Conservation (phyloP, 1,284 basidiomycete genomes). For the Malassezia obtusa region DNA sequence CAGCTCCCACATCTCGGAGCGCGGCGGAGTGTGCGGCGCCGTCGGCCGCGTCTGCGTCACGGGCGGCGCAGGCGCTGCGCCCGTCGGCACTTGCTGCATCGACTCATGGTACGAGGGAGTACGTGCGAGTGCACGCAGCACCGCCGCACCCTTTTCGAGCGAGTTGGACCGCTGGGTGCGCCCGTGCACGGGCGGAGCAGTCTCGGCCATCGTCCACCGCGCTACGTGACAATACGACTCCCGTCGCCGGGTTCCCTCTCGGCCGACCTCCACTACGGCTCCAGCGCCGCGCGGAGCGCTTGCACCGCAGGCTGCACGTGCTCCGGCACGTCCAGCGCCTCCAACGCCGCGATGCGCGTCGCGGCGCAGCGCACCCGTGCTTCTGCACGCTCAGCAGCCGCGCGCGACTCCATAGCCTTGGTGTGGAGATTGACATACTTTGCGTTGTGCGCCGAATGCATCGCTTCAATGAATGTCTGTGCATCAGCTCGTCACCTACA, state of each 20-base stretch:
- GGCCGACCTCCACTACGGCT: neutral
- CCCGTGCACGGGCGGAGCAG: neutral
- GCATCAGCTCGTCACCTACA: too few relatives aligned
- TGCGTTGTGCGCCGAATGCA: too few relatives aligned
- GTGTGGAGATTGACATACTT: too few relatives aligned
- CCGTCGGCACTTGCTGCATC: too few relatives aligned
- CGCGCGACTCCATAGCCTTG: too few relatives aligned
- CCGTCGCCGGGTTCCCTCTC: neutral
- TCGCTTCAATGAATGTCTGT: too few relatives aligned
- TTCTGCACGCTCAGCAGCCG: too few relatives aligned
- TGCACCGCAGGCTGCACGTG: neutral
- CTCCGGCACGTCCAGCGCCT: neutral
- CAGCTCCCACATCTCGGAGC: conserved; percentile 1
- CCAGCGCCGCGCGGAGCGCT: neutral
- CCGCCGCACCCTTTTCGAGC: conserved; percentile 40
- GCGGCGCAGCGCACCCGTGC: too few relatives aligned
- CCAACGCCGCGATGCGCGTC: too few relatives aligned
- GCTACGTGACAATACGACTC: too few relatives aligned
- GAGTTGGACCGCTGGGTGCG: conserved; percentile 29
- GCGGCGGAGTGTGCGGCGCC: conserved; percentile 2
- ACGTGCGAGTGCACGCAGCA: conserved; percentile 36
- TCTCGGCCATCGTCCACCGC: conserved; percentile 1
- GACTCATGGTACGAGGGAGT: conserved; percentile 27
- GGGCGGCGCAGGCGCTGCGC: neutral
- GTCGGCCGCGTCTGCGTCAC: conserved; percentile 6